These are phyloP conservation scores for Fomitopsis pulvina DNA, from an alignment of 768 basidiomycete genomes.

Conservation along the genomic window DNA sequence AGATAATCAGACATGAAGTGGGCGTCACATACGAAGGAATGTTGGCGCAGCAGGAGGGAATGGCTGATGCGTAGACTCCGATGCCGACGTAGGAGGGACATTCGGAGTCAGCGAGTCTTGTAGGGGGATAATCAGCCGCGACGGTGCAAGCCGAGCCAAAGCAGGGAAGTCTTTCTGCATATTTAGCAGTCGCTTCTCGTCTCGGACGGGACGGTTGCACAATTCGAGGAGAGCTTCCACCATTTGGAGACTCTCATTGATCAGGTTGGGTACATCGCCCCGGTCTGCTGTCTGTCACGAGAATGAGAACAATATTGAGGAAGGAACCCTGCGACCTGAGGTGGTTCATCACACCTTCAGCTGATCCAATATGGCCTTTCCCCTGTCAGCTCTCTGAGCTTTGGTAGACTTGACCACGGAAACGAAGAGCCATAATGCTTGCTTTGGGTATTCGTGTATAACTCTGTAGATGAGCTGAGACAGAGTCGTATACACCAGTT, in stretches of 20 bases:
- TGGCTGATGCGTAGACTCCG: constrained; percentile 63
- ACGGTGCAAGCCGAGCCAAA: constrained; percentile 51
- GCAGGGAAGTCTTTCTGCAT: constrained; percentile 48
- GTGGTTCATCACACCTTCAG: constrained; percentile 43
- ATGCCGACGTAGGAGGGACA: constrained; percentile 68
- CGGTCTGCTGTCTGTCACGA: constrained; percentile 28
- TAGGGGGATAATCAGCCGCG: constrained; percentile 77
- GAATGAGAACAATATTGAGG: too few species aligned
- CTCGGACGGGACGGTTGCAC: constrained; percentile 47
- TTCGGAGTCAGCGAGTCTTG: constrained; percentile 89
- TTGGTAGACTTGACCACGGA: constrained; percentile 85
- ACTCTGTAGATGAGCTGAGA: constrained; percentile 63
- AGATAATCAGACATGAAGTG: neutral
- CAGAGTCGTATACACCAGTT: constrained; percentile 53
- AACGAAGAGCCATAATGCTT: constrained; percentile 89
- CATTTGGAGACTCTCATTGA: constrained; percentile 52
- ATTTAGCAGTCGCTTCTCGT: constrained; percentile 35
- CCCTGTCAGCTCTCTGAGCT: constrained; percentile 49
- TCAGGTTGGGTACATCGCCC: constrained; percentile 45
- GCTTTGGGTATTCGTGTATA: constrained; percentile 79
- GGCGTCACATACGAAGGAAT: constrained; percentile 52
- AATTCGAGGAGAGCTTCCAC: constrained; percentile 63
- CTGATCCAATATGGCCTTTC: constrained; percentile 47
- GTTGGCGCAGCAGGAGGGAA: constrained; percentile 74
- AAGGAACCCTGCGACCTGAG: too few species aligned